Conservation (phyloP, 345 rosid species). For the Eucalyptus tenuipes region DNA sequence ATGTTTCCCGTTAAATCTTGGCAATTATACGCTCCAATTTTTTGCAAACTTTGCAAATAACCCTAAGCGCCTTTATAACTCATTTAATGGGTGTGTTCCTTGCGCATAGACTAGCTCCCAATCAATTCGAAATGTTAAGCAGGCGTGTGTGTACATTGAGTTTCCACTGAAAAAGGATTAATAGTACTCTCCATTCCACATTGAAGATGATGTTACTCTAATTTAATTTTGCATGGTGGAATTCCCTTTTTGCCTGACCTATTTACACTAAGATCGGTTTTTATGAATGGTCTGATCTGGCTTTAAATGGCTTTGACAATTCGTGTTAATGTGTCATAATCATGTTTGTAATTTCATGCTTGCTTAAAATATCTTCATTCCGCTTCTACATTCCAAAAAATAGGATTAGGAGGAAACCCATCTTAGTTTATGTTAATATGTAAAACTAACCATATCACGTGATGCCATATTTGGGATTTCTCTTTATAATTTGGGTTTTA, state of each 20-base stretch:
- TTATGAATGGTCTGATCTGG: neutral
- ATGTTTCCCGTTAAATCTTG: neutral
- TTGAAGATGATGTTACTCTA: neutral
- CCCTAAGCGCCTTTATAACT: neutral
- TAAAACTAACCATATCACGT: neutral
- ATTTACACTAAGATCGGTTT: neutral
- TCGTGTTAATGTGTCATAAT: neutral
- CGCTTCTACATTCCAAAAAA: neutral
- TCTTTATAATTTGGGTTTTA: neutral
- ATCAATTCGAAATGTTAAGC: neutral
- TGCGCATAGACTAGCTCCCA: neutral
- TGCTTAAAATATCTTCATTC: neutral
- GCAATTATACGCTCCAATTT: neutral
- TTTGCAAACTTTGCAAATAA: neutral
- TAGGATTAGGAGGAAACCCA: neutral
- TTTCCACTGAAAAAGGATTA: neutral
- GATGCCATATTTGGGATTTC: neutral
- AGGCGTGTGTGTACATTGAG: neutral
- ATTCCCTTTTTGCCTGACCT: neutral
- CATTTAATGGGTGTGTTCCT: neutral
- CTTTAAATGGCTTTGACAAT: neutral
- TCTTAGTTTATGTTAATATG: neutral
- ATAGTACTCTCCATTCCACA: neutral
- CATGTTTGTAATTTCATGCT: neutral
- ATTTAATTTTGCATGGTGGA: neutral